Conservation (phyloP, 2,329 filamentous ascomycete species). For the Ilyonectria robusta region DNA sequence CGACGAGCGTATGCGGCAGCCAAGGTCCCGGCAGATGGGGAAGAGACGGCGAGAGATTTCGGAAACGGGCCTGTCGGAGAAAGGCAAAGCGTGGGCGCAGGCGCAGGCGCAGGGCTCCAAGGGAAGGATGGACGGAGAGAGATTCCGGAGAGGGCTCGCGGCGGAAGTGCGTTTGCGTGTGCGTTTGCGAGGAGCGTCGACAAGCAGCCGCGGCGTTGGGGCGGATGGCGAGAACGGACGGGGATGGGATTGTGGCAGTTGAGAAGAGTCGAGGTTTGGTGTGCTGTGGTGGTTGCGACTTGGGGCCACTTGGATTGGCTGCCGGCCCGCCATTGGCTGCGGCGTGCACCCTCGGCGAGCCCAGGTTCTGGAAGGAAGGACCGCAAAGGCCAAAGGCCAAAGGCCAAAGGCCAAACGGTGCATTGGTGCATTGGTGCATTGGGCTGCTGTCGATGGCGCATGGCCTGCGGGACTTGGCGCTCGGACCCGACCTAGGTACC, state of each 20-base stretch:
- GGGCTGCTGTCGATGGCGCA: slow-evolving; percentile 2
- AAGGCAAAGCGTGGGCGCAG: slow-evolving; percentile 18
- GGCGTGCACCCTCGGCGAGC: slow-evolving; percentile 27
- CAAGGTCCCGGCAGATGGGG: slow-evolving; percentile 19
- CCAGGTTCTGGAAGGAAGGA: slow-evolving; percentile 39
- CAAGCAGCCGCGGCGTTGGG: neutral
- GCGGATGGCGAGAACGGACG: slow-evolving; percentile 12
- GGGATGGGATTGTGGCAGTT: slow-evolving; percentile 30
- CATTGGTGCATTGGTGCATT: neutral
- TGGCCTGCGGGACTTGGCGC: slow-evolving; percentile 32
- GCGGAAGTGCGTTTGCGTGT: neutral
- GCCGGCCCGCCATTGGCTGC: slow-evolving; percentile 38
- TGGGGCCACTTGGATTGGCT: slow-evolving; percentile 41
- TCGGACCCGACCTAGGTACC: slow-evolving; percentile 39
- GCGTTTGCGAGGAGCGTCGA: slow-evolving; percentile 7
- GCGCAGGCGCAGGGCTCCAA: neutral
- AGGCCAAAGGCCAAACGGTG: neutral
- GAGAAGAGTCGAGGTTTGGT: slow-evolving; percentile 21
- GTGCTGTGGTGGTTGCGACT: slow-evolving; percentile 40
- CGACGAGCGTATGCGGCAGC: slow-evolving; percentile 12
- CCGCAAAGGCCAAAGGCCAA: slow-evolving; percentile 12
- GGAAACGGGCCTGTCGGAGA: slow-evolving; percentile 10
- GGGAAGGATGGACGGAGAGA: neutral
- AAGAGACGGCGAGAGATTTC: slow-evolving; percentile 28
- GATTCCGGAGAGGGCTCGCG: neutral